These are phyloP conservation scores for Cladosporium cucumerinum DNA, from an alignment of 2,329 filamentous ascomycete species.

Conservation along the genomic window DNA sequence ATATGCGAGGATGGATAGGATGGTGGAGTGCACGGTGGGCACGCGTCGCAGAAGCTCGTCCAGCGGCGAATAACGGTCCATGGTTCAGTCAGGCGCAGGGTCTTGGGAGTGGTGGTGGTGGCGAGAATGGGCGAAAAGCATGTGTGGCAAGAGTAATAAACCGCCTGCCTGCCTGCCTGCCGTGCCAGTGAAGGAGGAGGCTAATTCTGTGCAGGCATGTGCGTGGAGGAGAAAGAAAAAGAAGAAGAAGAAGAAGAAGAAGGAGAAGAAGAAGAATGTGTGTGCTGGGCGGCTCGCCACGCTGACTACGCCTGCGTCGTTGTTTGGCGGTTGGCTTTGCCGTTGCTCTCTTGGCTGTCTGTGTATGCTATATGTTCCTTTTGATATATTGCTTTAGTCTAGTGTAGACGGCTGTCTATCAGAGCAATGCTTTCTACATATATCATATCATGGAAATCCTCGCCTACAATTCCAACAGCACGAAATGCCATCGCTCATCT, in stretches of 20 bases:
- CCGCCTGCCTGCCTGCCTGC: neutral
- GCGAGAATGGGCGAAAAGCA: neutral
- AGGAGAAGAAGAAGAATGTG: no score
- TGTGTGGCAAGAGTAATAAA: slow-evolving; percentile 6
- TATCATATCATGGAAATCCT: neutral
- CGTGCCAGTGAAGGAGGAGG: neutral
- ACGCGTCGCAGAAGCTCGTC: slow-evolving; percentile 20
- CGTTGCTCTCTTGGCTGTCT: neutral
- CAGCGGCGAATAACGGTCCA: slow-evolving; percentile 26
- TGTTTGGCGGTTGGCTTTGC: neutral
- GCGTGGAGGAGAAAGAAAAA: slow-evolving; percentile 5
- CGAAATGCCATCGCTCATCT: neutral
- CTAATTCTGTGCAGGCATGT: neutral
- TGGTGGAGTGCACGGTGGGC: slow-evolving; percentile 21
- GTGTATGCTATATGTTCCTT: neutral
- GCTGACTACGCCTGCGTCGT: neutral
- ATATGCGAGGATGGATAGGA: slow-evolving; percentile 22
- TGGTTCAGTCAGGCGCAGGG: slow-evolving; percentile 17
- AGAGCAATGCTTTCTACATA: neutral
- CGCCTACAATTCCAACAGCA: neutral
- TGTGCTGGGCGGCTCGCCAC: neutral
- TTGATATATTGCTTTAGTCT: neutral
- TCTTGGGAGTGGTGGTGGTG: neutral
- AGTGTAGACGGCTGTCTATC: neutral
- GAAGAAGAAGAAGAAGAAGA: no score